Evolutionary conservation across 1,139 yeast genomes (phyloP).

Genomic region (Arxiozyma heterogenica): DNA sequence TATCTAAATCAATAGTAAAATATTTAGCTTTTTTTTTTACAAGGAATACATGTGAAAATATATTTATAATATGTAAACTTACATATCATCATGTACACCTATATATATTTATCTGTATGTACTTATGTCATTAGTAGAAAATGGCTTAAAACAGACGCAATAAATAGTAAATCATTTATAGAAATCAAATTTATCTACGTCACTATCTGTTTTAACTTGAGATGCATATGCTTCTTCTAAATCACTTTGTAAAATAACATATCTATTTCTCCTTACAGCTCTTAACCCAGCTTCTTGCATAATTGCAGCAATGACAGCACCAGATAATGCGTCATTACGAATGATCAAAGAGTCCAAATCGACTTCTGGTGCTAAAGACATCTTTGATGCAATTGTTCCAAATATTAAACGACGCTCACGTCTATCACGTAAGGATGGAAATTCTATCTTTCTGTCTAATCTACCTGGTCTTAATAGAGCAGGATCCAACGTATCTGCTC

Average conservation of each 20-base stretch:
- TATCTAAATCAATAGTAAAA: too few relatives aligned
- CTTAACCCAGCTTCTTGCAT: constrained; percentile 99
- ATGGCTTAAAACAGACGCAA: constrained; percentile 1
- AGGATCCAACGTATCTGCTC: constrained; percentile 97
- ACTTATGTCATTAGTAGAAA: neutral
- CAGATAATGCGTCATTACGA: constrained; percentile 93
- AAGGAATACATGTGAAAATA: neutral
- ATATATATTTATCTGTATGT: neutral
- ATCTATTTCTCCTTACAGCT: constrained; percentile 96
- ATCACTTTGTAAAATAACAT: constrained; percentile 90
- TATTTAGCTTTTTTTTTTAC: too few relatives aligned
- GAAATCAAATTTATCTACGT: constrained; percentile 95
- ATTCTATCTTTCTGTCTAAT: constrained; percentile 95
- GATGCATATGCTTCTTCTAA: constrained; percentile 95
- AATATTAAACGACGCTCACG: constrained; percentile 95
- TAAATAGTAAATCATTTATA: constrained; percentile 48
- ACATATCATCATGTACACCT: neutral
- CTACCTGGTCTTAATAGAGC: constrained; percentile 97
- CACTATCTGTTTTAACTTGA: constrained; percentile 91
- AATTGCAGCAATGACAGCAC: constrained; percentile 96
- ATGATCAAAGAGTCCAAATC: constrained; percentile 91
- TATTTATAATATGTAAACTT: neutral
- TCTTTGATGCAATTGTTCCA: constrained; percentile 90
- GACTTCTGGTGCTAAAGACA: constrained; percentile 97
- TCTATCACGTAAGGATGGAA: constrained; percentile 90